Base-by-base conservation (phyloP, 2,329 filamentous ascomycete genomes). In the Madurella mycetomatis region DNA sequence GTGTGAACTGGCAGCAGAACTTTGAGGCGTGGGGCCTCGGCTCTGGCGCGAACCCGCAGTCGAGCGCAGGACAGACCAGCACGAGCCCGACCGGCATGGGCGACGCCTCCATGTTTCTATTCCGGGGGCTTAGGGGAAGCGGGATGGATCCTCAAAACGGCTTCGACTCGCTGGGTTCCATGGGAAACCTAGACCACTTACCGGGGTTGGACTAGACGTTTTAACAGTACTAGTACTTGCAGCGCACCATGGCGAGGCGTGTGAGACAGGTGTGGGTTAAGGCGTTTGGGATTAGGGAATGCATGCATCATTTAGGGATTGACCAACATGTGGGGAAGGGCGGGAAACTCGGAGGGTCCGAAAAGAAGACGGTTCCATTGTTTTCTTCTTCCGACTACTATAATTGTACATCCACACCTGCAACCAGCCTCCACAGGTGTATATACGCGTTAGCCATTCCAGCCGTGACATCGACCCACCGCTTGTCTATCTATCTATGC, bases 1-100 rank as follows among this genome's bases (percentile, higher is more conserved):
- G 80, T 16, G 79, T 77, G 25, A 78, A 73, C 56, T 82, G 80
- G 79, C 79, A 83, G 54, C 78, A 81, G 51, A 76, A 80, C 56
- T 83, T 83, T 61, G 75, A 81, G 51, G 67, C 72, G 2, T 83
- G 80, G 80, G 75, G 73, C 34, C 65, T 75, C 51, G 66, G 69
- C 17, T 45, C 59, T 56, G 55, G 57, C 59, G 41, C 43, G 17
- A 41, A 32, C 16, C 31, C 30, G 45, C 39, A 40, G 13, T 11
- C 34, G 18, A 42, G 18, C 17, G 17, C 18, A 19, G 15, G n/a
- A 7, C 25, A 16, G 16, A 19, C 42, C 32, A 30, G 34, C 13
- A 16, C 49, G 16, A 47, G 31, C 48, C 51, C 52, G 43, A 47
- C 56, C 41, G 55, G 57, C 17, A 54, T 60, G 43, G 54, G 55